Evolutionary conservation across 305 asterid species (phyloP).

Genomic region (Rubia peregrina): DNA sequence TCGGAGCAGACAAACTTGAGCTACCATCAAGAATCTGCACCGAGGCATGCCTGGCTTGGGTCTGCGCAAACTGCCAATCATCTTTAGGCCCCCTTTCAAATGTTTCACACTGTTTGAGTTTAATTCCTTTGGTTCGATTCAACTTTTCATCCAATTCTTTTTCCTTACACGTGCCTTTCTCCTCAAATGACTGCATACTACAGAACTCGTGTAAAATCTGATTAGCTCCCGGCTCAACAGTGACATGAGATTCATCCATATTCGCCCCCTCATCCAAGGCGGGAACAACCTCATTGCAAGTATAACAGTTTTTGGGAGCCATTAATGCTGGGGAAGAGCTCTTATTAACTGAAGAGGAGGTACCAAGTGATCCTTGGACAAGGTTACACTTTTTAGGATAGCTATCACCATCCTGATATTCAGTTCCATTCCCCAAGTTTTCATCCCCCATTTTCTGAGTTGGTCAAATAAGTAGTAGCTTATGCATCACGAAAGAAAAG

Average conservation of each 20-base stretch:
- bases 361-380: constrained; percentile 34
- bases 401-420: constrained; percentile 34
- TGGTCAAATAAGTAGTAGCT: constrained; percentile 2
- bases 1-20: constrained; percentile 30
- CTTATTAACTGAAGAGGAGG: constrained; percentile 33
- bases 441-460: constrained; percentile 52
- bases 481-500: background rate
- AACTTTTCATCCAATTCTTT: constrained; percentile 32
- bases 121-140: constrained; percentile 26
- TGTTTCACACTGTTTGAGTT: constrained; percentile 41
- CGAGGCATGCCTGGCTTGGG: constrained; percentile 69
- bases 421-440: constrained; percentile 33
- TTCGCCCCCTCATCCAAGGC: constrained; percentile 33
- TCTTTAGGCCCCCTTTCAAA: constrained; percentile 25
- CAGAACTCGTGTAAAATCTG: constrained; percentile 32
- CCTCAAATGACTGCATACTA: constrained; percentile 34
- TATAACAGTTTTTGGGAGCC: constrained; percentile 33
- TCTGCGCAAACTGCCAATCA: constrained; percentile 42
- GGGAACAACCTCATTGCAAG: constrained; percentile 45
- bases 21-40: constrained; percentile 84
- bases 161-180: constrained; percentile 28
- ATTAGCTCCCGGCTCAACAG: constrained; percentile 39
- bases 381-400: constrained; percentile 35
- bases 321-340: constrained; percentile 27
- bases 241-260: constrained; percentile 44